Percentiles rank a stretch among this genome's conserved stretches.
Evolutionary conservation across 345 rosid genomes (phyloP).

Genomic region (Lenwebbia sp.): DNA sequence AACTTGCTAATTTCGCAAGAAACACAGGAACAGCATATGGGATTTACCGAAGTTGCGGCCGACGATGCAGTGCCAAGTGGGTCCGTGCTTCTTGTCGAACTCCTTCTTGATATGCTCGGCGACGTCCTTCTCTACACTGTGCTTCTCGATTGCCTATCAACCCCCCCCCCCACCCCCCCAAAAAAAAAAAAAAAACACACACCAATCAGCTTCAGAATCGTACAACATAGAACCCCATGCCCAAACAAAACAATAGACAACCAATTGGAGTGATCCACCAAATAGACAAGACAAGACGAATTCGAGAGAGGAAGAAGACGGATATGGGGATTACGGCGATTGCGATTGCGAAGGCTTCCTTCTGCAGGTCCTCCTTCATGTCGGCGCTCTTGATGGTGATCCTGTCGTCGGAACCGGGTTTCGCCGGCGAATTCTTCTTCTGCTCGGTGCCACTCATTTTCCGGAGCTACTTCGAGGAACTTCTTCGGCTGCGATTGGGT

Average conservation of each 20-base stretch:
- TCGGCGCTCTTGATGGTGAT: slow-evolving; percentile 85
- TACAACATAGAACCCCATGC: background rate
- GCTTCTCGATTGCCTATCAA: slow-evolving; percentile 69
- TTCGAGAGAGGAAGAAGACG: background rate
- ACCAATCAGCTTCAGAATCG: background rate
- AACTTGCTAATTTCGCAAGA: background rate
- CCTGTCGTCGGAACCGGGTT: slow-evolving; percentile 44
- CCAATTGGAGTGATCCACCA: background rate
- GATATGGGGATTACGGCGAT: slow-evolving; percentile 34
- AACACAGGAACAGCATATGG: background rate
- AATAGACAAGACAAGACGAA: background rate
- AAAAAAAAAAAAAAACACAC: background rate
- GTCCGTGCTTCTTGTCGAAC: slow-evolving; percentile 87
- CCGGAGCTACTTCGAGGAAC: background rate
- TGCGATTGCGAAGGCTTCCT: slow-evolving; percentile 81
- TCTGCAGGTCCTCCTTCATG: slow-evolving; percentile 95
- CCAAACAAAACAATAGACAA: background rate
- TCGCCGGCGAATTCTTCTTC: slow-evolving; percentile 37
- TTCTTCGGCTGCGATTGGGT: background rate
- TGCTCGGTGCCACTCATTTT: slow-evolving; percentile 40
- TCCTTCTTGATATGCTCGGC: slow-evolving; percentile 98
- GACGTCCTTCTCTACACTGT: slow-evolving; percentile 83
- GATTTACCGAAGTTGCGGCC: slow-evolving; percentile 93
- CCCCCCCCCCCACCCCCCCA: slow-evolving; percentile 2
- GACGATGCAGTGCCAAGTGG: slow-evolving; percentile 99